Evolutionary conservation across 2,329 filamentous ascomycete genomes (phyloP).

Genomic region (Botrytis porri): DNA sequence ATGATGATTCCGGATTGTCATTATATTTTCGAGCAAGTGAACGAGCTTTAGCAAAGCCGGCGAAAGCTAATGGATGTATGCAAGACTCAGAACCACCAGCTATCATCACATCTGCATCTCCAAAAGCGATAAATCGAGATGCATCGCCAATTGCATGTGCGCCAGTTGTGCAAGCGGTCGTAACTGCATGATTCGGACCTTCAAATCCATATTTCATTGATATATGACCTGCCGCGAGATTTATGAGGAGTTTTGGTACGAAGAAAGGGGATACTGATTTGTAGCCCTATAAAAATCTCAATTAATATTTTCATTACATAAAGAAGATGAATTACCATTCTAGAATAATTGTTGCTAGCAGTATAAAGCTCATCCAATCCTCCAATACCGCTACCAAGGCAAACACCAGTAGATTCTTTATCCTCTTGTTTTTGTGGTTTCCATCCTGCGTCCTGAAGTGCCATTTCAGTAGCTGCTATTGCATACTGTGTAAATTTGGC

Average conservation of each 20-base stretch:
- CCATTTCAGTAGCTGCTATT: slow-evolving; percentile 81
- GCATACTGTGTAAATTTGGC: slow-evolving; percentile 92
- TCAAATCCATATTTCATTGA: slow-evolving; percentile 88
- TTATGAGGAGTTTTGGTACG: slow-evolving; percentile 89
- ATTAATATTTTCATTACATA: slow-evolving; percentile 21
- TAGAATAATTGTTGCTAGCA: slow-evolving; percentile 51
- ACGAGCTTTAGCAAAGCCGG: slow-evolving; percentile 83
- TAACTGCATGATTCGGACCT: slow-evolving; percentile 88
- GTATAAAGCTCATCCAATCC: slow-evolving; percentile 88
- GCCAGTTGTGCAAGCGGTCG: slow-evolving; percentile 94
- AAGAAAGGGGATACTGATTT: slow-evolving; percentile 91
- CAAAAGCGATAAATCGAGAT: slow-evolving; percentile 84
- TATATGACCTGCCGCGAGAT: slow-evolving; percentile 90
- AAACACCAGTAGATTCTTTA: slow-evolving; percentile 78
- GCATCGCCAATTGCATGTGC: slow-evolving; percentile 94
- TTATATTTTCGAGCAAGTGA: slow-evolving; percentile 84
- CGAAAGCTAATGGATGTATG: slow-evolving; percentile 89
- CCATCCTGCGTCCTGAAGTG: slow-evolving; percentile 80
- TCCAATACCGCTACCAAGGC: slow-evolving; percentile 91
- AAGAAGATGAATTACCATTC: slow-evolving; percentile 11
- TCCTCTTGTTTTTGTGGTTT: slow-evolving; percentile 49
- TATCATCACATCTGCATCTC: slow-evolving; percentile 92
- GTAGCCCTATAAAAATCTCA: slow-evolving; percentile 63
- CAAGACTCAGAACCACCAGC: slow-evolving; percentile 95
- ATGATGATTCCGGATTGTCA: slow-evolving; percentile 64